Base-by-base conservation (phyloP, 2,329 filamentous ascomycete species). In the Epichloe glyceriae region DNA sequence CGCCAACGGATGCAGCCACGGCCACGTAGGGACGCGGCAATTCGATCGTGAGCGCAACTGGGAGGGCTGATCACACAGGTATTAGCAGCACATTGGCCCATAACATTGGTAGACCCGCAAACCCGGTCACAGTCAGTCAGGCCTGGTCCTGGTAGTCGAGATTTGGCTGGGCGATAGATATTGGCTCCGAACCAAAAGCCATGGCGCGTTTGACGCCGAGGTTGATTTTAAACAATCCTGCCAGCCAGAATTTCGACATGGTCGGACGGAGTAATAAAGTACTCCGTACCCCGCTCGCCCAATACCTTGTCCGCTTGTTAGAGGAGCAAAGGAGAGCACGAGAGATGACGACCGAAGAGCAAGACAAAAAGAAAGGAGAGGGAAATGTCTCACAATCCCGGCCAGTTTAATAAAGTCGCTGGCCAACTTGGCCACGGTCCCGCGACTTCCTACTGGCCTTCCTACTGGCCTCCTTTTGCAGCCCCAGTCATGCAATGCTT, bases 401-500 rank as follows among this genome's bases (percentile, higher is more conserved):
- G 33, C 41, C 7, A 33, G 49, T 38, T 34, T 30, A 30, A 8
- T n/a, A n/a, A 26, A 11, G 3, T 30, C 11, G 30, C 30, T 30
- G 30, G 30, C 8, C 30, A 30, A 30, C 8, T 33, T 33, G 35
- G 22, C 47, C 20, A 14, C 38, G 12, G 19, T 34, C 3, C 26
- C 26, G 19, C 19, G 41, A 43, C 11, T 17, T 17, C 22, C 38
- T 35, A 48, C 41, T 49, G 39, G 35, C 37, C 11, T 17, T 17
- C 22, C 38, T 35, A 48, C 41, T 49, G 39, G 35, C 37, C 38
- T 41, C 44, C 37, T 22, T 34, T 41, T 22, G 39, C 43, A 46
- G 17, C 20, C 48, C 37, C 50, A 33, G 40, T 14, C 52, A 62
- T 70, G 69, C 69, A 70, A 54, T 64, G 68, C 64, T 71, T 68